Evolutionary conservation across 345 rosid species (phyloP), one percentile per base, ranked within the genome.

Genomic region (Limnanthes douglasii): DNA sequence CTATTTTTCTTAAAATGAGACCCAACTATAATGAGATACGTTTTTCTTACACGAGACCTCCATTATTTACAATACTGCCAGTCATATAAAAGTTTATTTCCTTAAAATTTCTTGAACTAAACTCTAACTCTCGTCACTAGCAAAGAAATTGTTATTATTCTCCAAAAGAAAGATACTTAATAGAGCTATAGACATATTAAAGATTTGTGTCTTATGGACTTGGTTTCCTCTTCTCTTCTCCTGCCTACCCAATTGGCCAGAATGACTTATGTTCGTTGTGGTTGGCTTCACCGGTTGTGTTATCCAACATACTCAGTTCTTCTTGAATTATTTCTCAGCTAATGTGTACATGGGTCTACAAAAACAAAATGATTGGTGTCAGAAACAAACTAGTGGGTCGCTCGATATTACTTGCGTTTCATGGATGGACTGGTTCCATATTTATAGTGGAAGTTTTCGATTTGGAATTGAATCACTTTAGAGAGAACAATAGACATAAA

Each of bases 351-450:
- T 65, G 28, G 77, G 77, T 18, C 64, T 61, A 0, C 77, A 72
- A 24, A 51, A 33, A 5, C 50, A 59, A 1, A 58, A 48, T 41
- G 57, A 58, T 15, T 69, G 77, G 77, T 69, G 61, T 24, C 54
- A 45, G 50, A 58, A 51, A 53, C 77, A 69, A 51, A 58, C 72
- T 0, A 37, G 16, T 45, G 77, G 72, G 6, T 13, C 77, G 15
- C 69, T 69, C 11, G 27, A 69, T 21, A 65, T 69, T 21, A 11
- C 14, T 5, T 69, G 81, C 34, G 39, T 75, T 1, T 41, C 78
- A 1, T 66, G 70, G 69, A 72, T 76, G 86, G 86, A 76, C 34
- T 76, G 86, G 86, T 76, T n/a, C n/a, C n/a, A n/a, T n/a, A n/a
- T n/a, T n/a, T n/a, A n/a, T n/a, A n/a, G n/a, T n/a, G n/a, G n/a